Base-by-base conservation (phyloP, 805 yeast genomes). In the Ogataea degrootiae region DNA sequence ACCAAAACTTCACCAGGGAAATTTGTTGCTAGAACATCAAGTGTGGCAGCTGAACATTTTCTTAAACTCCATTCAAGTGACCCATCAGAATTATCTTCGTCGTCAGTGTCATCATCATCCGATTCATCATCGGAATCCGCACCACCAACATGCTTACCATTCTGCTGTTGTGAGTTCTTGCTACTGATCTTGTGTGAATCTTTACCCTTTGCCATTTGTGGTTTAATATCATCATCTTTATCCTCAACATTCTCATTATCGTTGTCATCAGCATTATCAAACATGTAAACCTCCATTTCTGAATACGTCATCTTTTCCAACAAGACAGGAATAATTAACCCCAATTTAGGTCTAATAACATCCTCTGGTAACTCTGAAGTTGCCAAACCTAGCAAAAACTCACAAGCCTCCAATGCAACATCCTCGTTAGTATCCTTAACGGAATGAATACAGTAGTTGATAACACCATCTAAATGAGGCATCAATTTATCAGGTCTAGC, bases 21-120 rank as follows among this genome's bases (percentile, higher is more conserved):
- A 37, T 74, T 73, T 23, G 82, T 72, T 1, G 97, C 85, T 47
- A 94, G 68, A 1, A 84, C 77, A 62, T 94, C 99, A 39, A 94
- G 72, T 0, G 97, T 85, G 4, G 97, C 94, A 3, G 98, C 98
- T 5, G 96, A 76, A 66, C 98, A 92, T 67, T 92, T 92, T 60
- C 99, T 77, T 49, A 94, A 68, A 58, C 83, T 89, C 99, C 99
- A 94, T 57, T 82, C 88, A 34, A 83, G 80, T 41, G 82, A 75
- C 35, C 77, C 82, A 46, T 76, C 83, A 42, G 76, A 85, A 44
- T 78, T 86, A 42, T 80, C 89, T 29, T 80, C 91, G 11, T 83
- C 94, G 31, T 82, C 92, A 23, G 80, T 88, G 15, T 79, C 87
- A 14, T 77, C 85, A 29, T 75, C 83, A 38, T 19, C 21, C 21